Evolutionary conservation across 2,329 filamentous ascomycete species (phyloP).

Genomic region (Penicillium sp.): DNA sequence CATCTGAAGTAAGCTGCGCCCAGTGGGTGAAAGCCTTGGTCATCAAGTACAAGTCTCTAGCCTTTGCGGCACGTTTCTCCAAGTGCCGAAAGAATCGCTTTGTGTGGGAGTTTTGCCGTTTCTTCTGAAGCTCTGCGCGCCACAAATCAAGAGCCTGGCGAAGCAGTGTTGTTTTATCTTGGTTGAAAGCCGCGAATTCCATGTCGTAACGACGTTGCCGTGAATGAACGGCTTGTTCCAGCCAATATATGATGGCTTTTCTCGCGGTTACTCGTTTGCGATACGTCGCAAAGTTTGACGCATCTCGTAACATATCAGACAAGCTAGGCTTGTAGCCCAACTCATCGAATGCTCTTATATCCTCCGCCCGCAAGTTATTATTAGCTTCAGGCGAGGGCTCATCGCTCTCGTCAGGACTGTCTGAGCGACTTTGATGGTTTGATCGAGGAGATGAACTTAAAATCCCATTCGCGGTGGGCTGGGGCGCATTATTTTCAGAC

Average conservation of each 20-base stretch:
- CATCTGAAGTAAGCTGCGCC: slow-evolving; percentile 61
- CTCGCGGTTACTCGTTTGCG: slow-evolving; percentile 36
- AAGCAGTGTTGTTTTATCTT: slow-evolving; percentile 51
- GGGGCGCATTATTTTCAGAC: slow-evolving; percentile 17
- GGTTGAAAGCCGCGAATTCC: slow-evolving; percentile 43
- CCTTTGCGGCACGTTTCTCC: slow-evolving; percentile 58
- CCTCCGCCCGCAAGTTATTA: slow-evolving; percentile 1
- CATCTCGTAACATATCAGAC: slow-evolving; percentile 49
- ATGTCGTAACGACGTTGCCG: slow-evolving; percentile 36
- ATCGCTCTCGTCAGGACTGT: not conserved
- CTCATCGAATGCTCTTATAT: slow-evolving; percentile 29
- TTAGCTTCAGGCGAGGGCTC: not conserved
- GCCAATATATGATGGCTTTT: slow-evolving; percentile 46
- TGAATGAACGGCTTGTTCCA: slow-evolving; percentile 38
- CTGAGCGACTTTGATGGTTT: not conserved
- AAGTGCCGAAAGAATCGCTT: slow-evolving; percentile 54
- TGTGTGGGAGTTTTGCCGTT: slow-evolving; percentile 43
- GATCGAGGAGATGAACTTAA: not conserved
- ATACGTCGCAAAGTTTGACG: slow-evolving; percentile 46
- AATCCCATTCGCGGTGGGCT: slow-evolving; percentile 18
- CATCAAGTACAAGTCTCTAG: slow-evolving; percentile 62
- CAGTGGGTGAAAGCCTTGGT: slow-evolving; percentile 66
- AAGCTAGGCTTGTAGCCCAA: slow-evolving; percentile 48
- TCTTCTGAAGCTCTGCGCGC: slow-evolving; percentile 38
- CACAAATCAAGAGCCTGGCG: slow-evolving; percentile 52